Evolutionary conservation across 2,329 filamentous ascomycete species (phyloP), one percentile per base, ranked within the genome.

Genomic region (Magnaporthiopsis rhizophila): DNA sequence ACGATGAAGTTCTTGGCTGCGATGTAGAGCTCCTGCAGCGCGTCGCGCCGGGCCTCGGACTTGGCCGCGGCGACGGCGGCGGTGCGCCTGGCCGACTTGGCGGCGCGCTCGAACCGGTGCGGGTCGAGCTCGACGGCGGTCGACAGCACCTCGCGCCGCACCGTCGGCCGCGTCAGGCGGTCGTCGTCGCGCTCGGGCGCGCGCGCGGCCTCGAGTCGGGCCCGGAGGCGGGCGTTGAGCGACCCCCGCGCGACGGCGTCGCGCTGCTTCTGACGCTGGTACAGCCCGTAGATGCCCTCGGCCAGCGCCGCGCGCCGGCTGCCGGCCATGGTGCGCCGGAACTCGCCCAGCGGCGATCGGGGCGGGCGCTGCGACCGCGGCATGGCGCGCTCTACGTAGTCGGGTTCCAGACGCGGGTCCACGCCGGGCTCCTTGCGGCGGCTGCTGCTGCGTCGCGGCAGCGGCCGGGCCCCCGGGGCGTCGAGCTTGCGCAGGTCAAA

Each of bases 1-100:
- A 92, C 88, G 73, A 99, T 97, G 78, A 98, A 99, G 56, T 86
- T 80, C 32, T 89, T 85, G 6, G 95, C 92, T 70, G 92, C 90
- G 78, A 95, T 90, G 78, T 99, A 99, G 15, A 99, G 83, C 65
- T 91, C 87, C 76, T 97, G 91, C 36, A 99, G 78, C 21, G 88
- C 84, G 68, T 94, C 86, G 66, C 85, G 82, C 62, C 89, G 85
- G 63, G 82, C 80, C 65, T 87, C 81, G 58, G 81, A 79, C 72
- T 87, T 86, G 63, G 78, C 74, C 12, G 76, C 77, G 38, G 80
- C 74, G 58, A 82, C 74, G 18, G 78, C 76, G 18, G 75, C 74
- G 18, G 80, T 78, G 59, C 75, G 77, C 53, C 66, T 70, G 5
- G 72, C 74, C 61, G 79, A 79, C 60, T 72, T 75, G 34, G 78